phyloP scores from a whole-genome alignment of 805 yeast species.

The Nakazawaea populi region DNA sequence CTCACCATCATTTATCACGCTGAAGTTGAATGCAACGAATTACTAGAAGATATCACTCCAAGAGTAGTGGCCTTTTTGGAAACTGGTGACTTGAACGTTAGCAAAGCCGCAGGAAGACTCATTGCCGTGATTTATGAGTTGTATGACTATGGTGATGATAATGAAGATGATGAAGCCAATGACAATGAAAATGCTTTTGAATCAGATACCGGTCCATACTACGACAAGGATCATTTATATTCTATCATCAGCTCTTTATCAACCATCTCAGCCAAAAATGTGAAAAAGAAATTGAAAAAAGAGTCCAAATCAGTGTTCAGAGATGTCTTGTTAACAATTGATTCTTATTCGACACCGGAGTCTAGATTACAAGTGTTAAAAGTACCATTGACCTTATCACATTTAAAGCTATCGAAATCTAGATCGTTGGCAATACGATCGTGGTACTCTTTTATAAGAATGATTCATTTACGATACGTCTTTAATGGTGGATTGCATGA shows the following conservation, averaged over 20 bases:
- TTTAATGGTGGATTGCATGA: slow-evolving; percentile 46
- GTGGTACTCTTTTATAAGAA: slow-evolving; percentile 44
- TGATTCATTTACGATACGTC: slow-evolving; percentile 43
- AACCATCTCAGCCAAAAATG: slow-evolving; percentile 46
- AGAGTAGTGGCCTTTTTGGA: slow-evolving; percentile 37
- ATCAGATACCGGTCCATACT: slow-evolving; percentile 34
- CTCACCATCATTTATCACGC: slow-evolving; percentile 34
- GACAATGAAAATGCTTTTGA: slow-evolving; percentile 30
- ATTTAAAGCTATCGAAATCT: slow-evolving; percentile 38
- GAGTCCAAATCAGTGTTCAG: slow-evolving; percentile 54
- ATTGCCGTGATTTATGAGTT: slow-evolving; percentile 53
- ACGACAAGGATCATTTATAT: slow-evolving; percentile 43
- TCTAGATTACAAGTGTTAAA: slow-evolving; percentile 27
- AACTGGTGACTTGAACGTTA: slow-evolving; percentile 36
- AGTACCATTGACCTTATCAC: slow-evolving; percentile 16
- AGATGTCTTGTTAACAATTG: slow-evolving; percentile 47
- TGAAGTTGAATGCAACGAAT: slow-evolving; percentile 32
- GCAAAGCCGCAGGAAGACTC: slow-evolving; percentile 50
- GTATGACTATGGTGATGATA: slow-evolving; percentile 36
- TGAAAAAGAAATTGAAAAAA: slow-evolving; percentile 58
- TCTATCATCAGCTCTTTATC: slow-evolving; percentile 35
- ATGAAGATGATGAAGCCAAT: slow-evolving; percentile 30
- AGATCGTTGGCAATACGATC: slow-evolving; percentile 40
- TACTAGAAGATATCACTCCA: slow-evolving; percentile 33
- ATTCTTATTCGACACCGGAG: slow-evolving; percentile 28